Base-by-base conservation (phyloP, 257 asterid species). In the Datura wrightii region DNA sequence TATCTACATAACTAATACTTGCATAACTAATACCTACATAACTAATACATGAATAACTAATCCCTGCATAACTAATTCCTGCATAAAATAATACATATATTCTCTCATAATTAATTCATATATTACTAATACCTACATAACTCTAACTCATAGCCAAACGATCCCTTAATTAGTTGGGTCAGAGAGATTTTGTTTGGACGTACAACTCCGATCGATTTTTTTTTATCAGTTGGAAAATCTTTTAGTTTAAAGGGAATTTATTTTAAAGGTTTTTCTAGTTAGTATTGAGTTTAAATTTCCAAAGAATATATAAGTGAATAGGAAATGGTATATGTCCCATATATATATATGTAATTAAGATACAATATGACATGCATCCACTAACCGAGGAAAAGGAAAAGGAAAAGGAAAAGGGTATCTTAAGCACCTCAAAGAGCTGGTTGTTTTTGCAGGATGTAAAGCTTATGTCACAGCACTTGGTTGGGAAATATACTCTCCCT, bases 361-460 rank as follows among this genome's bases (percentile, higher is more conserved):
- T 90, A 82, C 84, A 39, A 39, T 2, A 39, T 39, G 31, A 88
- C 88, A 85, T 79, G 84, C 66, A 82, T 88, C 93, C 94, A 92
- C 92, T 92, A 87, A 85, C 87, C 89, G 58, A 72, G 58, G 80
- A 70, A 70, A 92, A 90, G 92, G 86, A 88, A 92, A 90, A 71
- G 79, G 56, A 72, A 72, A 92, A 90, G 92, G 85, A 88, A 92
- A 90, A 89, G 91, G 88, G 90, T 79, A 90, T 91, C 90, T 87
- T 89, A 87, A 90, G 90, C 92, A 92, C 86, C 89, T 92, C 81
- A 87, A 91, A 92, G 31, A 92, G 95, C 92, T 86, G 91, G 84
- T 86, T 58, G 80, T 89, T 74, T 91, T 90, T 92, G 90, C 92
- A 87, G 85, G 83, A 90, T 86, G 85, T 86, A 89, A 92, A 88